Percentiles rank a stretch among this genome's conserved stretches.
These are phyloP conservation scores for Pythium dissimile DNA, from an alignment of 352 stramenopile genomes.

Conservation along the genomic window DNA sequence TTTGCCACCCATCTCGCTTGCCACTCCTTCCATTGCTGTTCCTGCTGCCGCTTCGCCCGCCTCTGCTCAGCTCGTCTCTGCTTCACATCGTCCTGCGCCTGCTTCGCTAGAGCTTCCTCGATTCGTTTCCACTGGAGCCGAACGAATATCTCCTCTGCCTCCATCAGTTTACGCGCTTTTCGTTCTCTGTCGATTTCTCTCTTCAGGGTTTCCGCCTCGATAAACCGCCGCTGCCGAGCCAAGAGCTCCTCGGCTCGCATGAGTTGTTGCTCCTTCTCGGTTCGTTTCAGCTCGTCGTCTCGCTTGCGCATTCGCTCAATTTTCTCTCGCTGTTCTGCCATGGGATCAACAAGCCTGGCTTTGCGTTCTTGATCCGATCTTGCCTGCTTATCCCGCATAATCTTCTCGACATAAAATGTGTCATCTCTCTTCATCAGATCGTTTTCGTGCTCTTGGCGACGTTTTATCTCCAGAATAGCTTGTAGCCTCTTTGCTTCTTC, in stretches of 20 bases:
- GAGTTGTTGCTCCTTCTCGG: slow-evolving; percentile 24
- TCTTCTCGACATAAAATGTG: slow-evolving; percentile 47
- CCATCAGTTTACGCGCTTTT: slow-evolving; percentile 39
- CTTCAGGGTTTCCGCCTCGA: slow-evolving; percentile 30
- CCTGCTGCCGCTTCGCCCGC: slow-evolving; percentile 27
- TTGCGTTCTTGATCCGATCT: slow-evolving; percentile 17
- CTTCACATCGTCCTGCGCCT: slow-evolving; percentile 31
- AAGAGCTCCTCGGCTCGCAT: slow-evolving; percentile 57
- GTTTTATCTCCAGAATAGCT: slow-evolving; percentile 19
- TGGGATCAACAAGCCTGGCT: slow-evolving; percentile 18
- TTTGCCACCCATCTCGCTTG: slow-evolving; percentile 39
- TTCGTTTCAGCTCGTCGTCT: slow-evolving; percentile 35
- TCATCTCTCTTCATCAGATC: slow-evolving; percentile 51
- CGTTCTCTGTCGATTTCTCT: slow-evolving; percentile 34
- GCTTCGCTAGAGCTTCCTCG: slow-evolving; percentile 19
- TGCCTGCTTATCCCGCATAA: slow-evolving; percentile 34
- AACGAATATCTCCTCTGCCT: slow-evolving; percentile 37
- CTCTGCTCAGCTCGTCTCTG: slow-evolving; percentile 31
- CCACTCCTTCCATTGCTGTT: slow-evolving; percentile 29
- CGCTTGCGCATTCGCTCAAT: slow-evolving; percentile 44
- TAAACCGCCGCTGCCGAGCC: slow-evolving; percentile 37
- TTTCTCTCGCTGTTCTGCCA: slow-evolving; percentile 41
- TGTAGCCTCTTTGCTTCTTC: slow-evolving; percentile 29
- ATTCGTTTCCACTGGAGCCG: slow-evolving; percentile 31
- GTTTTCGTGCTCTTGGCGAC: slow-evolving; percentile 30